Evolutionary conservation across 2,329 filamentous ascomycete species (phyloP), one percentile per base, ranked within the genome.

Genomic region (Pseudogymnoascus pannorum): DNA sequence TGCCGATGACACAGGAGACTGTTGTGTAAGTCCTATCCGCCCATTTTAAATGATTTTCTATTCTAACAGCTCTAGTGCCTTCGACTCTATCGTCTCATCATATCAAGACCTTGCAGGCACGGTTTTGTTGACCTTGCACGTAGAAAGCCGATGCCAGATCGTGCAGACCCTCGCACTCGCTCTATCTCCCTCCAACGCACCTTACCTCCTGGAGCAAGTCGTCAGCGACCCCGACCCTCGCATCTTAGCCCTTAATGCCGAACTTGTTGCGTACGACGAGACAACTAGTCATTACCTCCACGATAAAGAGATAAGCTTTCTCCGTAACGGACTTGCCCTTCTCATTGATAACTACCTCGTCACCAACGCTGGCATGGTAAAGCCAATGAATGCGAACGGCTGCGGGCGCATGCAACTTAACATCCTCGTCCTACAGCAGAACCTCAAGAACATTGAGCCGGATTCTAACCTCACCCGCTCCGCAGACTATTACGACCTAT

Each of bases 391-490:
- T 73, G 78, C 76, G 36, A 84, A 88, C 68, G 94, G 94, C 42
- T 90, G 87, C 63, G 85, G 87, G n/a, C 84, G 92, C 36, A 92
- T 99, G 84, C 88, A 92, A 72, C 84, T 97, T 69, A 96, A 99
- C 72, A 91, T 97, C 57, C 81, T 97, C 22, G 94, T 99, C 40
- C 79, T 99, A 59, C 93, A 97, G 75, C 94, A 99, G 72, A 97
- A 96, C 69, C 84, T 99, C 61, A 96, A 96, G 77, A 96, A 96
- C 67, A 87, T 99, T 60, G 91, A 94, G 73, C 79, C 83, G 1
- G 82, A 82, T 7, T 87, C 89, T 2, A 80, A 83, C 61, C 78
- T 93, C 26, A 78, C 79, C 3, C 77, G 83, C 35, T 83, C 87
- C 1, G 81, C 84, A 18, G 80, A 83, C 62, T 93, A 88, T 75